These are phyloP conservation scores for Gyromitra esculenta DNA, from an alignment of 2,329 filamentous ascomycete species.

Conservation along the genomic window DNA sequence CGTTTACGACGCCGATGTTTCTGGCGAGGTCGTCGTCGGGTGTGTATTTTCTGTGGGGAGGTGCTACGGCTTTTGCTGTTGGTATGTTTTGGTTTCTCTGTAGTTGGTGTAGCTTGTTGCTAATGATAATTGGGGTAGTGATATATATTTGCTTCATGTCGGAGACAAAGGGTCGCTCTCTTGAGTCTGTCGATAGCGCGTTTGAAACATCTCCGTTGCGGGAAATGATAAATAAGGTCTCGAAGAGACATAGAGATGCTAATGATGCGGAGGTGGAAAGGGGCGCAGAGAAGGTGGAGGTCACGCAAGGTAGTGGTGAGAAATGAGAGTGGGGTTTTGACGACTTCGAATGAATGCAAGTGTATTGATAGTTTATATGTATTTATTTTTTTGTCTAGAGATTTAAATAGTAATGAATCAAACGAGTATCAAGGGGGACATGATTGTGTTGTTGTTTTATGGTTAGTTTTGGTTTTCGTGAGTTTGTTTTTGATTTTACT, in stretches of 20 bases:
- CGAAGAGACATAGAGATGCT: slow-evolving; percentile 1
- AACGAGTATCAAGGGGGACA: neutral
- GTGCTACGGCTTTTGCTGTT: slow-evolving; percentile 61
- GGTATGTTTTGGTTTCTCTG: slow-evolving; percentile 30
- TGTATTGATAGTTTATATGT: neutral
- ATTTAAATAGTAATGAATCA: neutral
- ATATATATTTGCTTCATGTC: slow-evolving; percentile 62
- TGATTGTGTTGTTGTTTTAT: neutral
- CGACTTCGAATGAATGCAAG: neutral
- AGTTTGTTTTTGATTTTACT: neutral
- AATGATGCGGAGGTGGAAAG: neutral
- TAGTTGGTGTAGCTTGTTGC: too few relatives aligned
- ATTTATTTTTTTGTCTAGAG: neutral
- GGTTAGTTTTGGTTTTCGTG: neutral
- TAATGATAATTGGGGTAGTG: slow-evolving; percentile 23
- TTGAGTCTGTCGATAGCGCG: slow-evolving; percentile 58
- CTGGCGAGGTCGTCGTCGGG: slow-evolving; percentile 60
- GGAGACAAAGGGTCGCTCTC: slow-evolving; percentile 62
- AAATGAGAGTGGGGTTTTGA: neutral
- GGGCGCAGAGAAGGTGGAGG: slow-evolving; percentile 3
- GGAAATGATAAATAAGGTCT: slow-evolving; percentile 30
- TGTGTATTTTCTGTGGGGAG: slow-evolving; percentile 64
- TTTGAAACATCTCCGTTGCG: slow-evolving; percentile 29
- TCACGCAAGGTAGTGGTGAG: neutral
- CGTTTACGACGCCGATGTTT: slow-evolving; percentile 61